Base-by-base conservation (phyloP, 176 grass and related monocot species). In the Olyra latifolia region DNA sequence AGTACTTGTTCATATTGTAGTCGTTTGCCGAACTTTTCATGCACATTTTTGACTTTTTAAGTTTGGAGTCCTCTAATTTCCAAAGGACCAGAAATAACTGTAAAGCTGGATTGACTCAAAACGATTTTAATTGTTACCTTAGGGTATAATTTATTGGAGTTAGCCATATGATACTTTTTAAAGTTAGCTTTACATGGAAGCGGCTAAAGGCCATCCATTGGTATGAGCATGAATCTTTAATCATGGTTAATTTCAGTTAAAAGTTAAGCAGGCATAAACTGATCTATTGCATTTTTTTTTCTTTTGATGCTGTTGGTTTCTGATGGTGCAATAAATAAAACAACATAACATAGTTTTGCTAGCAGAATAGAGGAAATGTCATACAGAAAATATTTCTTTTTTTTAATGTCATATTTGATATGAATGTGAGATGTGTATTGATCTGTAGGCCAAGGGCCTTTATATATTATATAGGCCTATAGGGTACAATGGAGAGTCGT, bases 271-370 rank as follows among this genome's bases (percentile, higher is more conserved):
- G 40, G n/a, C 19, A 80, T 68, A 23, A 46, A 54, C 22, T 80
- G 32, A 55, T n/a, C 22, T 59, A 39, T 46, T 74, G 50, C 66
- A 69, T 42, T 13, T 29, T 8, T 41, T 80, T 17, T 44, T n/a
- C 8, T 78, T 69, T 79, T 72, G 12, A 60, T 79, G 43, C 46
- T 84, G 12, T 53, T 42, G 23, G 59, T 72, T 79, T 84, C 44
- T 53, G 17, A 8, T 12, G 15, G 27, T 6, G 20, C 65, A 56
- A 38, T 52, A 62, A 80, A 14, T 19, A 74, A 55, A 80, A 20
- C 10, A 59, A 27, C 39, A 15, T 74, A 16, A 27, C 77, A 16
- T 80, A 67, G 28, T 66, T 80, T 68, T 74, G 29, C 58, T 86
- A 58, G 67, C 69, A 12, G 7, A 78, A 9, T 48, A 57, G 46